Evolutionary conservation across 768 basidiomycete species (phyloP), one percentile per base, ranked within the genome.

Genomic region (Gyrodon lividus): DNA sequence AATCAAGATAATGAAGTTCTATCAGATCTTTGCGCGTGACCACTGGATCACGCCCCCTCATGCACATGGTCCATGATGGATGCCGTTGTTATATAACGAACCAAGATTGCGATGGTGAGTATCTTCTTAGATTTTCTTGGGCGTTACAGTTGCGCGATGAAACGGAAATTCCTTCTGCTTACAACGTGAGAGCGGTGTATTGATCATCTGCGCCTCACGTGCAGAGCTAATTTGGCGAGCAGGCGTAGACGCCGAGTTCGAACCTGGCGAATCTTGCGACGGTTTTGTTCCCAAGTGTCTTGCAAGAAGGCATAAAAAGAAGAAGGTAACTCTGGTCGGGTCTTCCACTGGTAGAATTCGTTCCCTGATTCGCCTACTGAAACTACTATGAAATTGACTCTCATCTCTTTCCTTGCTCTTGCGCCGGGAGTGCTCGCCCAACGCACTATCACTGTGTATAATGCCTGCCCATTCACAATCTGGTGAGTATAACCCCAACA

Each of bases 401-500:
- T 63, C 43, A 48, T 64, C 26, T 52, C 67, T 19, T 61, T 66
- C 31, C 54, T 69, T 39, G 66, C 65, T 23, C 55, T 74, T 35
- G 37, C 68, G 17, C 67, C 70, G 3, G 54, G 43, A 50, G 68
- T 46, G n/a, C 69, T 71, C 35, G 65, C 71, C n/a, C 81, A 75
- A 38, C 77, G 84, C 30, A 84, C 78, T 23, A 76, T 87, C 55
- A 82, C 78, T 0, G 81, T 81, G 22, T 72, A 74, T 60, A 87
- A 87, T 68, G 73, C 68, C 3, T 87, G 86, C 59, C 77, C 83
- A 0, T 87, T 84, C 67, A 87, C 84, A 3, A 76, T 87, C 53
- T 87, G 86, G 86, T 84, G 59, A 48, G 73, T 46, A 22, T 45
- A 34, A n/a, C 38, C 6, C 3, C 30, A 10, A 13, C 12, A 7